A percentile compares a stretch with the other conserved stretches of the same genome.
Conservation (phyloP, 1,284 basidiomycete genomes). For the Takashimella tepidaria region DNA sequence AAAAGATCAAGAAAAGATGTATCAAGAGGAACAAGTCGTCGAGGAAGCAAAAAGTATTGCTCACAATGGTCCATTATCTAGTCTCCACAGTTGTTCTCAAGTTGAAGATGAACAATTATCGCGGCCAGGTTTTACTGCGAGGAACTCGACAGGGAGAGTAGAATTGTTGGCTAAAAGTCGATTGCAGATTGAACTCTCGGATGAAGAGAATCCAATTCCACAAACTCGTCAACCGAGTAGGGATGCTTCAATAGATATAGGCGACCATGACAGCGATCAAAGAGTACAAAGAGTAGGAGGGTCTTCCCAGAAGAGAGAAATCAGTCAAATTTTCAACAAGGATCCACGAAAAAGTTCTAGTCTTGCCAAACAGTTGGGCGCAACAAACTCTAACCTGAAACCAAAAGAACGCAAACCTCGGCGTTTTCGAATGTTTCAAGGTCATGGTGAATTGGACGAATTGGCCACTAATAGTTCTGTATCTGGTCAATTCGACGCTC, state of each 20-base stretch:
- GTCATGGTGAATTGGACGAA: constrained; percentile 10
- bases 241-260: too few relatives aligned
- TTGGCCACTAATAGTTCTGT: constrained; percentile 20
- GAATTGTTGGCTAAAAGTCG: neutral
- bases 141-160: neutral
- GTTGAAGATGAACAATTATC: too few relatives aligned
- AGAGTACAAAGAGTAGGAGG: neutral
- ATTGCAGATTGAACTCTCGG: neutral
- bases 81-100: too few relatives aligned
- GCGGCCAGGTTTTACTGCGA: too few relatives aligned
- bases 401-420: neutral
- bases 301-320: neutral
- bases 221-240: neutral
- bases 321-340: neutral
- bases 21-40: neutral
- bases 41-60: neutral
- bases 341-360: neutral
- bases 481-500: constrained; percentile 13
- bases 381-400: neutral
- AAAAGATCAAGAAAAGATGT: neutral
- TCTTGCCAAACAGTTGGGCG: neutral
- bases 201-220: neutral
- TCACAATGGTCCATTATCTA: neutral
- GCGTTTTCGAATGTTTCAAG: neutral
- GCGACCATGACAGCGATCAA: neutral